These are phyloP conservation scores for Fusarium sublunatum DNA, from an alignment of 2,329 filamentous ascomycete genomes.

Conservation along the genomic window DNA sequence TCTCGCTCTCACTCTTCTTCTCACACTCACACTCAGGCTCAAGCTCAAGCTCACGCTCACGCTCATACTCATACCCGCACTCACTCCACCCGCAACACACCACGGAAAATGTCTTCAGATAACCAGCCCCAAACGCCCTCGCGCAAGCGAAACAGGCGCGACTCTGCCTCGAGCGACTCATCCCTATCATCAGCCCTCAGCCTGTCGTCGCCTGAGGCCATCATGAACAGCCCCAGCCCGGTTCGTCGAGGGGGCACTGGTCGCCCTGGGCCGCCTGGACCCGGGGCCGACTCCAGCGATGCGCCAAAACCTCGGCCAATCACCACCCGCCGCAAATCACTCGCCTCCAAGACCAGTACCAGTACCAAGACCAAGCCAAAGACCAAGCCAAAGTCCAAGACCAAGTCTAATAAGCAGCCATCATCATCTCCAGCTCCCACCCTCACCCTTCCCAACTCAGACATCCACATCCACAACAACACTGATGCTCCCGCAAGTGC, in stretches of 20 bases:
- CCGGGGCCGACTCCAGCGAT: slow-evolving; percentile 49
- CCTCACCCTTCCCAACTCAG: slow-evolving; percentile 32
- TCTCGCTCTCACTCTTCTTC: slow-evolving; percentile 38
- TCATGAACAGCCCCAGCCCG: slow-evolving; percentile 46
- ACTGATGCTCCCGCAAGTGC: slow-evolving; percentile 43
- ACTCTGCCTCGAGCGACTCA: slow-evolving; percentile 56
- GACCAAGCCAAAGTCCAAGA: slow-evolving; percentile 48
- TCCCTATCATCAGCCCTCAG: slow-evolving; percentile 56
- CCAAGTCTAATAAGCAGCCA: slow-evolving; percentile 50
- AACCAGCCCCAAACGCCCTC: slow-evolving; percentile 51
- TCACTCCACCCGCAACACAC: slow-evolving; percentile 42
- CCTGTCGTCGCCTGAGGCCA: slow-evolving; percentile 54
- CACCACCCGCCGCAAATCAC: slow-evolving; percentile 54
- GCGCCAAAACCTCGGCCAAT: slow-evolving; percentile 56
- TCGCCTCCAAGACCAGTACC: slow-evolving; percentile 52
- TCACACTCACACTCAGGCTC: slow-evolving; percentile 15
- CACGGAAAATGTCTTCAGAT: slow-evolving; percentile 44
- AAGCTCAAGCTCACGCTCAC: slow-evolving; percentile 6
- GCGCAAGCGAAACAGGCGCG: slow-evolving; percentile 50
- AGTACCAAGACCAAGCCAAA: slow-evolving; percentile 48
- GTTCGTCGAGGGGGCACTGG: slow-evolving; percentile 44
- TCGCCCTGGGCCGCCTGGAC: slow-evolving; percentile 36
- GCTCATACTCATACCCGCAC: slow-evolving; percentile 23
- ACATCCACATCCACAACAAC: slow-evolving; percentile 24
- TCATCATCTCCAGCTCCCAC: slow-evolving; percentile 51